Base-by-base conservation (phyloP, 768 basidiomycete species). In the Amanita rubescens region DNA sequence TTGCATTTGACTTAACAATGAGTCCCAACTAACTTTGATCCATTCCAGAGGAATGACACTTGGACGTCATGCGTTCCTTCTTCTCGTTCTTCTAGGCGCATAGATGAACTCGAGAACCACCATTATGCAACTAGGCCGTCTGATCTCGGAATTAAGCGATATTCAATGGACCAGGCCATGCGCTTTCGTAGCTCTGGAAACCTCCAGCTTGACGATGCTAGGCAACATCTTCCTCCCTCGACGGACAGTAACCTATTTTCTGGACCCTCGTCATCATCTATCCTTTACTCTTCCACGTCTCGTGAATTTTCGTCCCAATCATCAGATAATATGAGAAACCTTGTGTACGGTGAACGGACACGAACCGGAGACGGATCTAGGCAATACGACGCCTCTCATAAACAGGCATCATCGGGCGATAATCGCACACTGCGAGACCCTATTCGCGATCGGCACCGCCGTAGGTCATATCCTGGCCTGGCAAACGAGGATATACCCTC, bases 401-500 rank as follows among this genome's bases (percentile, higher is more conserved):
- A 27, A 17, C 33, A 17, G 15, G 19, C 30, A 42, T 43, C 41
- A 25, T 27, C 38, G 2, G 32, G 30, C 25, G 25, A 38, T 34
- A 24, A 50, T 38, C 34, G 20, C 14, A 22, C 35, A 24, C 20
- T 38, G 12, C 22, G 20, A 39, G 49, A 35, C 1, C 20, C 22
- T 38, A 15, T 27, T 43, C 24, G n/a, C n/a, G n/a, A n/a, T n/a
- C n/a, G 51, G 19, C 41, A 51, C 43, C 25, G 38, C 4, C 51
- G 19, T 34, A 11, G 30, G n/a, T 51, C 51, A 15, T 24, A 15
- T 33, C 42, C 44, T 22, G 30, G 34, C 33, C 41, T 44, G 14
- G 33, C 10, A 30, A 44, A 46, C 25, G 52, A 53, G 15, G 52
- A 53, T 37, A 38, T 43, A 7, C 52, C 52, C n/a, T 53, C 52